A percentile compares a stretch with the other conserved stretches of the same genome.
phyloP scores from a whole-genome alignment of 352 stramenopile genomes.

The Thalassiosira oceanica region DNA sequence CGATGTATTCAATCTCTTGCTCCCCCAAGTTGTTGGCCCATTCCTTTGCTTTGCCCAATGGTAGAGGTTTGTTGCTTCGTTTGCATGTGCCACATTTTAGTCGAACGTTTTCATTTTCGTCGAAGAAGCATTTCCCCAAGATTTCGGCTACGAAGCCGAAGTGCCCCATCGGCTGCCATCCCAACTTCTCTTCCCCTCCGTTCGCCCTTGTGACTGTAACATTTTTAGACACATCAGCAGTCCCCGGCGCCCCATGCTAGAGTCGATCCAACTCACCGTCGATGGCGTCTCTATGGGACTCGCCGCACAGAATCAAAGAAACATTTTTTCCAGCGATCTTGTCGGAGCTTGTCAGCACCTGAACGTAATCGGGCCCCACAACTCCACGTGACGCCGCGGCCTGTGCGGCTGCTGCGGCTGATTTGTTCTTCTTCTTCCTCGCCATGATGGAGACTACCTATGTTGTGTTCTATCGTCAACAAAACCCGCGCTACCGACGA shows the following conservation, averaged over 20 bases:
- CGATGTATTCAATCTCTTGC: conserved; percentile 21
- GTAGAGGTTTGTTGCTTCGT: conserved; percentile 12
- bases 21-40: conserved; percentile 7
- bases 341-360: conserved; percentile 17
- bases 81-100: conserved; percentile 15
- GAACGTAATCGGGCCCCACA: conserved; percentile 30
- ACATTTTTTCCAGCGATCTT: conserved; percentile 19
- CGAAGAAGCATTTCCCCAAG: neutral
- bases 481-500: no score
- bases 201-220: conserved; percentile 20
- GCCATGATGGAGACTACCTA: no score
- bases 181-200: conserved; percentile 1
- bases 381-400: neutral
- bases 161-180: conserved; percentile 6
- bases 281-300: conserved; percentile 45
- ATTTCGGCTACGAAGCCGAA: conserved; percentile 12
- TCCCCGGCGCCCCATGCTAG: no score
- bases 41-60: conserved; percentile 22
- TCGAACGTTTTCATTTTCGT: neutral
- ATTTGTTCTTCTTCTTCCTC: neutral
- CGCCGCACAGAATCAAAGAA: conserved; percentile 35
- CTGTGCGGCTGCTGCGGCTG: neutral
- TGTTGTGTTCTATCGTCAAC: no score
- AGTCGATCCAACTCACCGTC: no score
- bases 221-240: no score